These are phyloP conservation scores for Populus tremula DNA, from an alignment of 345 rosid species.

Conservation along the genomic window DNA sequence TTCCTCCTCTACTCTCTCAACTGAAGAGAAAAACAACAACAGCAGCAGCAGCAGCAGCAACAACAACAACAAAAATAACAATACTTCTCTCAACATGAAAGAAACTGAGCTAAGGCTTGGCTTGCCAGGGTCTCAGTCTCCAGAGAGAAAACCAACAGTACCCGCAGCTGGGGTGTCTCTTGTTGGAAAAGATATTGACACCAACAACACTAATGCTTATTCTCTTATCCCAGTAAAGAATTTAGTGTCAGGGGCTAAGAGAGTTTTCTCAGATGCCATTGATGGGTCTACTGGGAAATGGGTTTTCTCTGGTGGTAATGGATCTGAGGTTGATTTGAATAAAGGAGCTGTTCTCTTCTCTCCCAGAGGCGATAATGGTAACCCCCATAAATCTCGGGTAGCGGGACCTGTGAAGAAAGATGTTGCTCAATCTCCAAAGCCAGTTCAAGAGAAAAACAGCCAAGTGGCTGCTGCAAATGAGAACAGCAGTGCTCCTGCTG, in stretches of 20 bases:
- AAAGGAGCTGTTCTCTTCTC: conserved; percentile 42
- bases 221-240: conserved; percentile 34
- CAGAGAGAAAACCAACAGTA: conserved; percentile 42
- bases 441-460: conserved; percentile 38
- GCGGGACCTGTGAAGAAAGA: conserved; percentile 28
- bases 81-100: conserved; percentile 39
- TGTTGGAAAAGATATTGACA: conserved; percentile 54
- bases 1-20: conserved; percentile 27
- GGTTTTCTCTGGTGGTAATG: conserved; percentile 41
- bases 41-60: neutral
- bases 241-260: conserved; percentile 58
- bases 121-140: conserved; percentile 61
- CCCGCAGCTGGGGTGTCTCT: conserved; percentile 37
- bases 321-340: conserved; percentile 43
- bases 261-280: conserved; percentile 67
- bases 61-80: conserved; percentile 10
- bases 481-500: conserved; percentile 47
- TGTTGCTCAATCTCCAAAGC: conserved; percentile 33
- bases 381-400: conserved; percentile 24
- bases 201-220: conserved; percentile 24
- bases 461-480: conserved; percentile 35
- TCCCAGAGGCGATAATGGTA: conserved; percentile 36
- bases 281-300: conserved; percentile 40
- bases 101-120: conserved; percentile 75
- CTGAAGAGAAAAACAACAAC: conserved; percentile 20